Evolutionary conservation across 1,284 basidiomycete species (phyloP), one percentile per base, ranked within the genome.

Genomic region (Bondarzewia mesenterica): DNA sequence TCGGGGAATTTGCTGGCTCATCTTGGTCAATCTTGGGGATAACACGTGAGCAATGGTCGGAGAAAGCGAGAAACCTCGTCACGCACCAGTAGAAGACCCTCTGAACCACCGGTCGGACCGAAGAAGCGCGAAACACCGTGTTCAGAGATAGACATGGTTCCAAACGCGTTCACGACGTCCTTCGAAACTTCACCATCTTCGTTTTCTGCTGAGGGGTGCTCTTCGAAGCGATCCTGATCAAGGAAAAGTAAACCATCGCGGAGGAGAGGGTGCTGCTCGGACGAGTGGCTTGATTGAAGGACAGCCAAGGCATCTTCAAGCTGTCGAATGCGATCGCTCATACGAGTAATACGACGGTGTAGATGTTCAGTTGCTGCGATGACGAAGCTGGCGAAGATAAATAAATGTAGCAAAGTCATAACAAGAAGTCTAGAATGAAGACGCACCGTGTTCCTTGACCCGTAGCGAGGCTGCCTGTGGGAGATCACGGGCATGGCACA

Each of bases 301-400:
- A 65, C 52, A 4, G 73, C 61, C 6, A 85, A 68, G 0, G 80
- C 82, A 48, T 81, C 80, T 63, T 85, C 82, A 7, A 85, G 74
- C 53, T 76, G 70, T 43, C 77, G 71, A 43, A 85, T 77, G n/a
- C 82, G 73, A 10, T 72, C 68, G 53, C 73, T 69, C 63, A 84
- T 74, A 44, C 67, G 67, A 5, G 74, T 55, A 48, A 83, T 78
- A 42, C 74, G 73, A 20, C 69, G 69, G 63, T 85, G 80, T 8
- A 85, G 72, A 50, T 84, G 78, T 56, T 82, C 80, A 4, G 82
- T 85, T 18, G 78, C 81, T 4, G 82, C 79, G 27, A 84, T 70
- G 23, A 84, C 77, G 52, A 82, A 82, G 6, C 79, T 77, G 38
- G 12, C n/a, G 38, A 40, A 10, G 4, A 15, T 18, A 18, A 18